Base-by-base conservation (phyloP, 768 basidiomycete species). In the Lactifluus subvellereus region DNA sequence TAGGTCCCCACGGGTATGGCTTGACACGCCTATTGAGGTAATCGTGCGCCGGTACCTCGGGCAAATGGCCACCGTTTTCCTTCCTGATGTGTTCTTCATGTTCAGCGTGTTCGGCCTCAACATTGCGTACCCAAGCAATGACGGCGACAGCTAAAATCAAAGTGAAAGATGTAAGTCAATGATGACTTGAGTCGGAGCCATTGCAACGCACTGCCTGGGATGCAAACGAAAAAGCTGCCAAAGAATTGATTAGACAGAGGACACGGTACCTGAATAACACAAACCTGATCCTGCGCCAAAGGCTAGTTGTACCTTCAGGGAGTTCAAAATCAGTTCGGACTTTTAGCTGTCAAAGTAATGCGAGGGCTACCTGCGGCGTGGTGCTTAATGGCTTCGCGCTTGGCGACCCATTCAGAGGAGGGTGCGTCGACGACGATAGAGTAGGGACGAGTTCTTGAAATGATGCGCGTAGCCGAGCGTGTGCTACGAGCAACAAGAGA, bases 241-340 rank as follows among this genome's bases (percentile, higher is more conserved):
- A 72, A 51, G 66, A 54, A 51, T 37, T 59, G 67, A 54, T 49
- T 68, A 56, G 2, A 13, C 27, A 43, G 32, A 52, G 13, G 3
- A 65, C 27, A n/a, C 27, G 38, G 27, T 45, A 35, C 18, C 10
- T 30, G 11, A 48, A 33, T 13, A 8, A 40, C 6, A 72, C 81
- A 54, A 71, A 88, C 90, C 88, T 89, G 73, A 94, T 89, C 78
- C 86, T 91, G 71, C 89, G 85, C 91, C 91, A 94, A 67, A 94
- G 83, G 59, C 86, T 80, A 55, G 87, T 77, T 33, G 90, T 88
- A 62, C 85, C 91, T 94, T 69, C 42, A 59, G 48, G 43, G 32
- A 18, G 18, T 69, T 65, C 67, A 67, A 48, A 20, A 32, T 40
- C 38, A 59, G 62, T 63, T 66, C 50, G 60, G 60, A 49, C 43